These are phyloP conservation scores for Moesziomyces antarcticus DNA, from an alignment of 1,284 basidiomycete genomes.

Conservation along the genomic window DNA sequence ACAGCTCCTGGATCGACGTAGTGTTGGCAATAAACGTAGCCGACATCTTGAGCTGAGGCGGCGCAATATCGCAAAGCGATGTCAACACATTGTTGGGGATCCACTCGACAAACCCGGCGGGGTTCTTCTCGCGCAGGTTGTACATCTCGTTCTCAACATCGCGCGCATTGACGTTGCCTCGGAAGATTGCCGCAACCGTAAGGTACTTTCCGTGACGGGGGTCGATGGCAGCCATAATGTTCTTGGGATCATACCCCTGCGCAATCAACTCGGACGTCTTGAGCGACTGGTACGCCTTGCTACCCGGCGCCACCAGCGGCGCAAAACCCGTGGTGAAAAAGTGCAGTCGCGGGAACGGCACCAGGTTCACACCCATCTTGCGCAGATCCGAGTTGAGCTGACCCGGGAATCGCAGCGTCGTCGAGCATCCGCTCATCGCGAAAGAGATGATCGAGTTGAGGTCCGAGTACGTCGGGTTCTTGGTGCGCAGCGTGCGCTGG, in stretches of 20 bases:
- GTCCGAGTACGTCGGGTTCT: conserved; percentile 68
- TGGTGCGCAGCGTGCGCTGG: conserved; percentile 78
- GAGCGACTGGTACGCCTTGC: conserved; percentile 72
- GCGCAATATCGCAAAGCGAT: conserved; percentile 64
- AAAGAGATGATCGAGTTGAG: conserved; percentile 82
- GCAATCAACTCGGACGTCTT: conserved; percentile 63
- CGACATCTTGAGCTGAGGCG: conserved; percentile 64
- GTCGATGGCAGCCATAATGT: conserved; percentile 79
- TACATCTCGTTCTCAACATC: conserved; percentile 69
- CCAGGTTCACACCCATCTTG: conserved; percentile 90
- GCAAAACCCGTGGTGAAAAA: conserved; percentile 68
- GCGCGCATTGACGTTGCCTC: conserved; percentile 70
- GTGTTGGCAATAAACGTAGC: conserved; percentile 68
- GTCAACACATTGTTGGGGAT: conserved; percentile 67
- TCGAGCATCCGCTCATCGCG: conserved; percentile 98
- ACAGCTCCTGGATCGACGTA: conserved; percentile 66
- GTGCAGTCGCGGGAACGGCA: conserved; percentile 69
- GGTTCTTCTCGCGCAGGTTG: conserved; percentile 63
- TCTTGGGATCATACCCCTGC: conserved; percentile 65
- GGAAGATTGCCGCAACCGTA: conserved; percentile 91
- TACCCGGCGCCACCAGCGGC: conserved; percentile 64
- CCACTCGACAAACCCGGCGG: conserved; percentile 66
- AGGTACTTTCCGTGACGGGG: conserved; percentile 84
- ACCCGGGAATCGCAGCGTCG: conserved; percentile 93
- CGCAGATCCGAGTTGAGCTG: conserved; percentile 93